phyloP scores from a whole-genome alignment of 2,329 filamentous ascomycete genomes.

The Talaromyces pinophilus region DNA sequence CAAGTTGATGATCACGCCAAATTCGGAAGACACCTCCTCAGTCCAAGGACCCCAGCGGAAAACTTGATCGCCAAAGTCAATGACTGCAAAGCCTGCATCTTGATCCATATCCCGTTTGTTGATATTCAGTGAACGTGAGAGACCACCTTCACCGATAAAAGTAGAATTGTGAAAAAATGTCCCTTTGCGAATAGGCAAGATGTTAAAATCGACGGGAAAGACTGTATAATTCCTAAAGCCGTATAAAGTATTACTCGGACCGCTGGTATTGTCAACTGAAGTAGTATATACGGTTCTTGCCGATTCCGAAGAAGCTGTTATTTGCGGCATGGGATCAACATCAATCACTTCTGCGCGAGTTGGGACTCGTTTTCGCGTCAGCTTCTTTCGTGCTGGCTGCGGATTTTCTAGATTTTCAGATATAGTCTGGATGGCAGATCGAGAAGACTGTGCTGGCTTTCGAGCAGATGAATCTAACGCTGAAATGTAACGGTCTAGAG shows the following conservation, averaged over 20 bases:
- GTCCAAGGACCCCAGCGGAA: constrained; percentile 58
- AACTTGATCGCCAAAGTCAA: constrained; percentile 39
- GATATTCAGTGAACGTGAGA: constrained; percentile 49
- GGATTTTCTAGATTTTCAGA: neutral
- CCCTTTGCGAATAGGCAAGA: constrained; percentile 51
- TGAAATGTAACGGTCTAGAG: constrained; percentile 42
- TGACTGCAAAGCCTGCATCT: constrained; percentile 39
- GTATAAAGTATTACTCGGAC: constrained; percentile 30
- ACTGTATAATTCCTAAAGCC: constrained; percentile 54
- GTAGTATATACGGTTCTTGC: neutral
- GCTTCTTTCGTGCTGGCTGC: constrained; percentile 9
- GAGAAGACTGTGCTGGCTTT: neutral
- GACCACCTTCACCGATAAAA: constrained; percentile 60
- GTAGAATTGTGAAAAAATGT: constrained; percentile 59
- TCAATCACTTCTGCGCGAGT: constrained; percentile 12
- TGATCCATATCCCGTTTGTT: constrained; percentile 47
- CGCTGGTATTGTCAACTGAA: constrained; percentile 14
- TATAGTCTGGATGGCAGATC: neutral
- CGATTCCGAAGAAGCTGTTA: neutral
- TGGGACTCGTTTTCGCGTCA: constrained; percentile 31
- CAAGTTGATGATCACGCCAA: constrained; percentile 40
- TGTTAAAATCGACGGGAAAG: constrained; percentile 57
- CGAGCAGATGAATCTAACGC: constrained; percentile 21
- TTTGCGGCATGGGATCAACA: constrained; percentile 18
- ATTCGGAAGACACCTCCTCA: constrained; percentile 54